Evolutionary conservation across 2,329 filamentous ascomycete genomes (phyloP).

Genomic region (Thermothelomyces thermophilus): DNA sequence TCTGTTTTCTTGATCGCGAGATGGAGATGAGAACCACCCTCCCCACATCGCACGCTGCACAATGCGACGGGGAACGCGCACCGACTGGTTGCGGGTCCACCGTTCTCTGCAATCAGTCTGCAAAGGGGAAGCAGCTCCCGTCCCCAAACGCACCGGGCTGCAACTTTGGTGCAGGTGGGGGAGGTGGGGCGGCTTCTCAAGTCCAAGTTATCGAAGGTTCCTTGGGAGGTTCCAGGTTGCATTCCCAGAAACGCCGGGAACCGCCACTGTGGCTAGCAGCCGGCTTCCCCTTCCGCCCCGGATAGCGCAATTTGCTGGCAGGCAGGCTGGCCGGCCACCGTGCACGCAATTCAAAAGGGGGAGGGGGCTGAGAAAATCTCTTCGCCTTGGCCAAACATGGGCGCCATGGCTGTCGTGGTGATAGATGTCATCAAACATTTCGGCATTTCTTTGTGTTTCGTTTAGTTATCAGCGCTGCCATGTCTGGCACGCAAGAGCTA

Average conservation of each 20-base stretch:
- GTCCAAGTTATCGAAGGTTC: conserved; percentile 13
- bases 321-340: conserved; percentile 15
- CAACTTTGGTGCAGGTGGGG: conserved; percentile 6
- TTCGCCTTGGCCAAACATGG: conserved; percentile 10
- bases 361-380: conserved; percentile 14
- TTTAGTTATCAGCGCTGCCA: not conserved
- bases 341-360: conserved; percentile 20
- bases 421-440: not conserved
- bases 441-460: not conserved
- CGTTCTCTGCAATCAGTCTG: conserved; percentile 8
- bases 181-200: conserved; percentile 12
- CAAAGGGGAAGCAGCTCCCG: conserved; percentile 1
- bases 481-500: not conserved
- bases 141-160: conserved; percentile 1
- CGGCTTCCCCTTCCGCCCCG: conserved; percentile 23
- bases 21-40: not conserved
- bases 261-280: conserved; percentile 20
- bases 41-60: conserved; percentile 4
- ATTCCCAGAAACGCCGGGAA: conserved; percentile 18
- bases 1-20: conserved; percentile 4
- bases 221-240: conserved; percentile 16
- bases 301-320: conserved; percentile 23
- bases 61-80: conserved; percentile 1
- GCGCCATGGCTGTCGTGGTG: not conserved
- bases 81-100: conserved; percentile 12